Conservation (phyloP, 2,329 filamentous ascomycete species). For the Diatrype stigma region DNA sequence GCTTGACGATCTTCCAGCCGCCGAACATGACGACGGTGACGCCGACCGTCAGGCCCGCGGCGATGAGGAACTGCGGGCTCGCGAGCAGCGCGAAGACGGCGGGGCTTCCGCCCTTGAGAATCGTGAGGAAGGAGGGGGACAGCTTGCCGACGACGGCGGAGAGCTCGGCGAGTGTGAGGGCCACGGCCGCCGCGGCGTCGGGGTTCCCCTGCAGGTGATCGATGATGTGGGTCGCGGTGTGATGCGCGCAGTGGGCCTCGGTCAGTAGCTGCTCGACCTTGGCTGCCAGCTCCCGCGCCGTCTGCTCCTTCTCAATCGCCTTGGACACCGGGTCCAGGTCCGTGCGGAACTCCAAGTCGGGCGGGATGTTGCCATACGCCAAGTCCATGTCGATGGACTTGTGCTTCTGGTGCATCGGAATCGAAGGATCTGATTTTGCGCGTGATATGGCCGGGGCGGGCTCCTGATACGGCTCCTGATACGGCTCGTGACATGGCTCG, state of each 20-base stretch:
- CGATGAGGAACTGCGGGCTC: slow-evolving; percentile 91
- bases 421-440: slow-evolving; percentile 36
- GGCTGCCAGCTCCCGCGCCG: slow-evolving; percentile 57
- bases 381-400: slow-evolving; percentile 79
- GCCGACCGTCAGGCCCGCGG: slow-evolving; percentile 80
- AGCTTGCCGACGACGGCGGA: slow-evolving; percentile 78
- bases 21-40: slow-evolving; percentile 96
- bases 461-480: slow-evolving; percentile 30
- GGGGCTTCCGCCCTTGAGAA: slow-evolving; percentile 77
- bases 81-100: slow-evolving; percentile 82
- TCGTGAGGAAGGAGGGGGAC: slow-evolving; percentile 71
- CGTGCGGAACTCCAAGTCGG: slow-evolving; percentile 49
- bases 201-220: slow-evolving; percentile 70
- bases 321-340: slow-evolving; percentile 43
- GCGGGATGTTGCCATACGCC: slow-evolving; percentile 80
- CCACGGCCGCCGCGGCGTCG: slow-evolving; percentile 89
- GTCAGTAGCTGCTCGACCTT: slow-evolving; percentile 75
- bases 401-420: slow-evolving; percentile 32
- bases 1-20: slow-evolving; percentile 96
- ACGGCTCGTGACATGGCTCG: slow-evolving; percentile 28
- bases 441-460: slow-evolving; percentile 25
- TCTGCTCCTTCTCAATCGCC: slow-evolving; percentile 51
- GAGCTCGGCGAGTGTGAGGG: slow-evolving; percentile 86
- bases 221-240: slow-evolving; percentile 80
- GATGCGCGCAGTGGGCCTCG: slow-evolving; percentile 84